These are phyloP conservation scores for Cutaneotrichosporon sp. DNA, from an alignment of 1,284 basidiomycete species.

Conservation along the genomic window DNA sequence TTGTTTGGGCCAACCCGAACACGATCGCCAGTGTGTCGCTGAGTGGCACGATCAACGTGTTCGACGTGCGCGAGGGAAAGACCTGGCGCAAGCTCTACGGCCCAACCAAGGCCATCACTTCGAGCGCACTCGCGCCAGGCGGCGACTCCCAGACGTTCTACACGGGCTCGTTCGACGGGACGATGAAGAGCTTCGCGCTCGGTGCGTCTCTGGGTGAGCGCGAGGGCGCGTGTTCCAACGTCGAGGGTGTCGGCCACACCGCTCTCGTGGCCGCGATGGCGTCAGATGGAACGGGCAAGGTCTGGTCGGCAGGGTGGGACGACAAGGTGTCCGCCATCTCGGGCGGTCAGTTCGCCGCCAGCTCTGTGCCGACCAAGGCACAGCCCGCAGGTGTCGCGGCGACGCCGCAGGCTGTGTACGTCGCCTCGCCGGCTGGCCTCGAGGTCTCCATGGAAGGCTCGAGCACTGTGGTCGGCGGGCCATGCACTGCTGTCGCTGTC, in stretches of 20 bases:
- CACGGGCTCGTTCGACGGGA: slow-evolving; percentile 79
- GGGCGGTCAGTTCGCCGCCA: slow-evolving; percentile 57
- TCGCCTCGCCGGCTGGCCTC: slow-evolving; percentile 65
- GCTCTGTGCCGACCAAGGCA: slow-evolving; percentile 54
- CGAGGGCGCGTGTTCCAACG: slow-evolving; percentile 55
- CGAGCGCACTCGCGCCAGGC: slow-evolving; percentile 57
- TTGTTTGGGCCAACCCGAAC: slow-evolving; percentile 70
- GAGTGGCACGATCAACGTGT: slow-evolving; percentile 76
- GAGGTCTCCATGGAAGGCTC: slow-evolving; percentile 56
- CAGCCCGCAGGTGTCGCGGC: slow-evolving; percentile 76
- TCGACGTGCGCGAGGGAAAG: slow-evolving; percentile 70
- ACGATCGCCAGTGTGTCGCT: slow-evolving; percentile 82
- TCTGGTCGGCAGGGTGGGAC: slow-evolving; percentile 75
- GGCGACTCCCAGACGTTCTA: slow-evolving; percentile 62
- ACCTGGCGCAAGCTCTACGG: slow-evolving; percentile 66
- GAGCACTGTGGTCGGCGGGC: slow-evolving; percentile 25
- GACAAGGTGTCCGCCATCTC: slow-evolving; percentile 64
- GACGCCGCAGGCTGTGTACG: slow-evolving; percentile 62
- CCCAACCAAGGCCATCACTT: slow-evolving; percentile 75
- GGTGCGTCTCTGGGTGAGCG: slow-evolving; percentile 26
- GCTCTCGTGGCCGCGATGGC: slow-evolving; percentile 68
- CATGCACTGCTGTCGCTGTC: slow-evolving; percentile 44
- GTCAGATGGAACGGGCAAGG: slow-evolving; percentile 54
- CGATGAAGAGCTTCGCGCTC: slow-evolving; percentile 63
- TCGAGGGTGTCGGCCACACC: slow-evolving; percentile 69